These are phyloP conservation scores for Podila epigama DNA, from an alignment of 192 early-diverging fungal species.

Conservation along the genomic window DNA sequence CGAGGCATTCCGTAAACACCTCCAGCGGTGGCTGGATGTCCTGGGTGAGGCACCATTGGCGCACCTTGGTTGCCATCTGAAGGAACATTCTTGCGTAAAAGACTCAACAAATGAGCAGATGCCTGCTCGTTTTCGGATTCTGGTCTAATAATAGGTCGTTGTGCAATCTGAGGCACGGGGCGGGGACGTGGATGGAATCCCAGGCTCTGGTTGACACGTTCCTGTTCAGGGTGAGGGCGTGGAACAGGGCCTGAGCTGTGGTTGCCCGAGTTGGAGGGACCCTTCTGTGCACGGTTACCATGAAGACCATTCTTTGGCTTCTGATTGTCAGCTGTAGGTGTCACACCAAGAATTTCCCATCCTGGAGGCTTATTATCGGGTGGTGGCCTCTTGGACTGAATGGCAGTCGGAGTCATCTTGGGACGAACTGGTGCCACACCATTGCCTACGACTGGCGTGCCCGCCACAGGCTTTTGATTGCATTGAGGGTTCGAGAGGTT, in stretches of 20 bases:
- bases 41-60: neutral
- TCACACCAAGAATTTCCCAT: conserved; percentile 42
- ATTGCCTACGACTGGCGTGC: neutral
- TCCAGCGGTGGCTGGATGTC: neutral
- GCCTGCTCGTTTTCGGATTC: conserved; percentile 15
- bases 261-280: neutral
- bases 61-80: conserved; percentile 2
- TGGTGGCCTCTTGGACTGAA: conserved; percentile 12
- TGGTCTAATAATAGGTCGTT: conserved; percentile 16
- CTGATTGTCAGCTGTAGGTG: conserved; percentile 19
- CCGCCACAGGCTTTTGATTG: conserved; percentile 18
- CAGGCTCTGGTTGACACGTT: conserved; percentile 29
- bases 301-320: conserved; percentile 27
- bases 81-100: conserved; percentile 34
- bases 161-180: conserved; percentile 20
- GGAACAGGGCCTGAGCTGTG: neutral
- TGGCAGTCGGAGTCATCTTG: conserved; percentile 2
- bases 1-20: neutral
- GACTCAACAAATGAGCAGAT: conserved; percentile 15
- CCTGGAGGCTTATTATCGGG: conserved; percentile 32
- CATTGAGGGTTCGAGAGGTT: conserved; percentile 75
- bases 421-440: conserved; percentile 8
- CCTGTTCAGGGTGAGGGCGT: conserved; percentile 1
- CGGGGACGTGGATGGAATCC: conserved; percentile 36
- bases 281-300: neutral